phyloP scores from a whole-genome alignment of 2,329 filamentous ascomycete species.

The Rutstroemia sp. region DNA sequence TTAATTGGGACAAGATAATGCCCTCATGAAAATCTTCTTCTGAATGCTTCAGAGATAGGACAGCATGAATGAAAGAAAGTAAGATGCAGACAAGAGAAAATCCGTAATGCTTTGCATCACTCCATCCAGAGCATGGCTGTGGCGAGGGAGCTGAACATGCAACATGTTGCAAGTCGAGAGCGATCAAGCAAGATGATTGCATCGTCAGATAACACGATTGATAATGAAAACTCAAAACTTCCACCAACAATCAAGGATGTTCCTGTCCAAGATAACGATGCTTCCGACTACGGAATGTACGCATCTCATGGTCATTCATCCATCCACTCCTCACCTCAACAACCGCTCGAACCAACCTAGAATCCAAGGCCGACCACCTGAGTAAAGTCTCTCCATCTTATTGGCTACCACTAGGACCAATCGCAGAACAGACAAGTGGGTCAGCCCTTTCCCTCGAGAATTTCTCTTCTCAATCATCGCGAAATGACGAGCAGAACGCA shows the following conservation, averaged over 20 bases:
- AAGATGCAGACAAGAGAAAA: neutral
- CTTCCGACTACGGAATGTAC: constrained; percentile 4
- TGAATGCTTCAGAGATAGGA: neutral
- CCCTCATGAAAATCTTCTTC: neutral
- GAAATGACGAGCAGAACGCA: neutral
- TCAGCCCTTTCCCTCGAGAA: neutral
- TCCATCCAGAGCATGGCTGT: neutral
- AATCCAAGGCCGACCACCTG: neutral
- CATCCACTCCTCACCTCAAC: neutral
- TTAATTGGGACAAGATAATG: neutral
- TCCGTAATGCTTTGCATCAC: neutral
- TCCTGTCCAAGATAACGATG: neutral
- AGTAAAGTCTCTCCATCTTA: neutral
- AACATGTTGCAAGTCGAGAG: neutral
- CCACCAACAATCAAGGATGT: neutral
- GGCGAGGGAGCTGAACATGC: neutral
- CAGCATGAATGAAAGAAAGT: neutral
- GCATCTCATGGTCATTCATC: neutral
- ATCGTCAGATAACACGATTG: neutral
- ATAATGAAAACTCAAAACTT: neutral
- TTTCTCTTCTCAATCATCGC: too few species aligned
- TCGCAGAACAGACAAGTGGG: neutral
- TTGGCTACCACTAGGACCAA: constrained; percentile 6
- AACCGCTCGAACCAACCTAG: neutral
- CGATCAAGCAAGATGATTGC: neutral